phyloP scores from a whole-genome alignment of 2,329 filamentous ascomycete genomes.

The Pyrenophora seminiperda region DNA sequence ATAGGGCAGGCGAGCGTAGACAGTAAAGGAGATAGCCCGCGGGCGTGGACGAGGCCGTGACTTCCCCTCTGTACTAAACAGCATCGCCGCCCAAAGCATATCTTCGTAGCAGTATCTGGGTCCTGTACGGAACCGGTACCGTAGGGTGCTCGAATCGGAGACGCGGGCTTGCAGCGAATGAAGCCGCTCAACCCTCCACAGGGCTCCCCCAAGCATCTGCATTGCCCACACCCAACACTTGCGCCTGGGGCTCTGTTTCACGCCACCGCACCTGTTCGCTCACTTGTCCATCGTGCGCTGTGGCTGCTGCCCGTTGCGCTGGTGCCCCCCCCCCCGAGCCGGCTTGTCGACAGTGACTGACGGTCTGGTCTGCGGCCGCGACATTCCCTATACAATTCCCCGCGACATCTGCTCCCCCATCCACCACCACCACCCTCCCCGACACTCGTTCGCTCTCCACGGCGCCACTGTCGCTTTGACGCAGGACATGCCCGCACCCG shows the following conservation, averaged over 20 bases:
- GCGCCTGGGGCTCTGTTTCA: constrained; percentile 1
- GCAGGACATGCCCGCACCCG: constrained; percentile 40
- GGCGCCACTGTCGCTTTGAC: constrained; percentile 22
- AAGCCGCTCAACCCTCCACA: constrained; percentile 15
- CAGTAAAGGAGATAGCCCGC: too few relatives aligned
- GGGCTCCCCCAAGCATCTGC: constrained; percentile 10
- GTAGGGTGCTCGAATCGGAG: constrained; percentile 27
- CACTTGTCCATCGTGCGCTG: neutral
- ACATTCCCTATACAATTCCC: constrained; percentile 22
- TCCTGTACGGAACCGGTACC: neutral
- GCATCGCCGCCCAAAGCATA: too few relatives aligned
- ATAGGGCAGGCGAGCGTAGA: neutral
- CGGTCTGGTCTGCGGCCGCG: constrained; percentile 11
- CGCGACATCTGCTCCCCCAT: constrained; percentile 22
- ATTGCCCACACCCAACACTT: neutral
- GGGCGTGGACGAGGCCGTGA: too few relatives aligned
- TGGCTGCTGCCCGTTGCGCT: neutral
- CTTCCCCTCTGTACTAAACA: too few relatives aligned
- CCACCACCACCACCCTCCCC: constrained; percentile 21
- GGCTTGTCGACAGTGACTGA: constrained; percentile 4
- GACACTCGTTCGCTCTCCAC: constrained; percentile 27
- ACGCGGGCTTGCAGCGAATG: constrained; percentile 30
- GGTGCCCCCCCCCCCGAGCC: constrained; percentile 10
- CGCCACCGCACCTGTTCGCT: constrained; percentile 5
- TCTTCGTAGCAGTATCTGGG: too few relatives aligned